Percentiles rank a stretch among this genome's conserved stretches.
These are phyloP conservation scores for Tetraselmis striata DNA, from an alignment of 139 green algal genomes.

Conservation along the genomic window DNA sequence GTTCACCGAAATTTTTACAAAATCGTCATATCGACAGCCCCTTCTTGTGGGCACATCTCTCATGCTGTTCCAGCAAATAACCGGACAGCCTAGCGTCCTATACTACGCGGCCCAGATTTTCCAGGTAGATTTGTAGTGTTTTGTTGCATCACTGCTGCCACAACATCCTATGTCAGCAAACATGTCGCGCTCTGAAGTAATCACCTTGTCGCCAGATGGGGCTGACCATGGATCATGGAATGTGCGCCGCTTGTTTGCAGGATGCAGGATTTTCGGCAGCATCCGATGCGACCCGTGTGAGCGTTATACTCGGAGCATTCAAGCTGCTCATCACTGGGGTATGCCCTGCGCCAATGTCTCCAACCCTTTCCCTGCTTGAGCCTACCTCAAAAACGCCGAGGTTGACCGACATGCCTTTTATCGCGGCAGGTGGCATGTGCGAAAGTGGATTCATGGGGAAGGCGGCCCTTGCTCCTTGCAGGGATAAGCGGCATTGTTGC, in stretches of 20 bases:
- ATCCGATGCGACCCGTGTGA: conserved; percentile 43
- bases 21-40: conserved; percentile 37
- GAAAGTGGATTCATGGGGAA: conserved; percentile 33
- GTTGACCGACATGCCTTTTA: too few relatives aligned
- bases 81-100: conserved; percentile 85
- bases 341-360: too few relatives aligned
- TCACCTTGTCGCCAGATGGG: too few relatives aligned
- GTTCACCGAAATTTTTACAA: neutral
- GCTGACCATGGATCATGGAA: too few relatives aligned
- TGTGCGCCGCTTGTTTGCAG: too few relatives aligned
- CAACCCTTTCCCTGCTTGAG: too few relatives aligned
- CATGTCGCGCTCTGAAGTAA: too few relatives aligned
- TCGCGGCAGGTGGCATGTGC: neutral
- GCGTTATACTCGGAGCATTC: conserved; percentile 73
- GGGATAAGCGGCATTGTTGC: conserved; percentile 65
- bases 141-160: too few relatives aligned
- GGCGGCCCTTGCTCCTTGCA: conserved; percentile 75
- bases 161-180: too few relatives aligned
- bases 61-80: conserved; percentile 88
- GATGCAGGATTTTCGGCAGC: conserved; percentile 56
- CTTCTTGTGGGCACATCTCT: conserved; percentile 56
- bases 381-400: too few relatives aligned
- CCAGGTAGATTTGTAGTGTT: conserved; percentile 27
- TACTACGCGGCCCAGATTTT: conserved; percentile 77
- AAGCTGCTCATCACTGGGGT: conserved; percentile 83